A percentile compares a stretch with the other conserved stretches of the same genome.
Conservation (phyloP, 2,329 filamentous ascomycete species). For the Coniochaeta ligniaria region DNA sequence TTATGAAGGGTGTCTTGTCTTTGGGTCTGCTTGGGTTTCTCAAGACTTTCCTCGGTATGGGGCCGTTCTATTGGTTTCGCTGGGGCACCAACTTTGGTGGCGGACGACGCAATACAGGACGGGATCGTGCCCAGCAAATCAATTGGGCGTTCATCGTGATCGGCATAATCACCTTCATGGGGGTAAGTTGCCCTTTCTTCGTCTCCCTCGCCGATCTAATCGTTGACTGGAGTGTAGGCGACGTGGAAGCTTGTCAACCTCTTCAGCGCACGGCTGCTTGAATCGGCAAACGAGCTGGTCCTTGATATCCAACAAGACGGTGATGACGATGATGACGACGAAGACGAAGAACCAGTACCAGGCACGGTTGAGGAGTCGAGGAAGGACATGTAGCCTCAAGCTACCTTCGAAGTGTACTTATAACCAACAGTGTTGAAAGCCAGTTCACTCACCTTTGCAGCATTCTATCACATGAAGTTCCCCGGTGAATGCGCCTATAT, state of each 20-base stretch:
- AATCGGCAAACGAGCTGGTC: conserved; percentile 71
- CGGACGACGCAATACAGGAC: conserved; percentile 56
- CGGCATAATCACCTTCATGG: conserved; percentile 73
- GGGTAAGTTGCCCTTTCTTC: conserved; percentile 42
- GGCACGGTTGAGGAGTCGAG: conserved; percentile 13
- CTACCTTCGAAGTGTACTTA: background rate
- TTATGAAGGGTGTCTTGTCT: conserved; percentile 83
- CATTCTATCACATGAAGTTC: background rate
- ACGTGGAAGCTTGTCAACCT: conserved; percentile 76
- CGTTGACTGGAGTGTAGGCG: conserved; percentile 38
- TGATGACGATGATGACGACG: conserved; percentile 46
- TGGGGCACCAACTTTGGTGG: conserved; percentile 47
- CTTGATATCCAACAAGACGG: conserved; percentile 67
- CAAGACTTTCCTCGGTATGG: conserved; percentile 69
- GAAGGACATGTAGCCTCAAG: conserved; percentile 14
- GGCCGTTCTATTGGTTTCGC: conserved; percentile 69
- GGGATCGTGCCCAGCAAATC: conserved; percentile 70
- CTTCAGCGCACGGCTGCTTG: conserved; percentile 65
- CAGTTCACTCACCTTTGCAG: background rate
- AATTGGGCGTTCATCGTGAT: conserved; percentile 74
- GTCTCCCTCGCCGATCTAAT: background rate
- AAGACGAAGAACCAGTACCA: conserved; percentile 13
- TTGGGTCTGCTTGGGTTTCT: conserved; percentile 79
- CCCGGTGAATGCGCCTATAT: background rate
- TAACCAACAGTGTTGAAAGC: background rate